Evolutionary conservation across 2,329 filamentous ascomycete genomes (phyloP).

Genomic region (Ramularia endophylla): DNA sequence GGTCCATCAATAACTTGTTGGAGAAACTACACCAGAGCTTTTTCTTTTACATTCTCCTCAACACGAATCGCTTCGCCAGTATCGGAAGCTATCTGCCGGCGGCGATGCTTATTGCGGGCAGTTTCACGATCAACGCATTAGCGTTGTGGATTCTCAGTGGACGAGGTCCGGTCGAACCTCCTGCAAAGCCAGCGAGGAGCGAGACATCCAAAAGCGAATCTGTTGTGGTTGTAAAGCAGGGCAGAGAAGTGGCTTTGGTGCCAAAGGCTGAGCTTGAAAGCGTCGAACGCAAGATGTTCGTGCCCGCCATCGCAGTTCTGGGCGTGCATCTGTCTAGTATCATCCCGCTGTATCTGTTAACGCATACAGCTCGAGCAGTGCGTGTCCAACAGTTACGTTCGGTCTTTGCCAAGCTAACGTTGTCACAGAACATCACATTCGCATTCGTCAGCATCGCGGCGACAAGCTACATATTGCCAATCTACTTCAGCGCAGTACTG

Average conservation of each 20-base stretch:
- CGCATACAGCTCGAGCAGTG: slow-evolving; percentile 62
- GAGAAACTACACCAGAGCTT: slow-evolving; percentile 98
- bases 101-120: slow-evolving; percentile 93
- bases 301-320: slow-evolving; percentile 68
- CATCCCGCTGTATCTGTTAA: slow-evolving; percentile 81
- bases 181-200: slow-evolving; percentile 29
- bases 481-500: slow-evolving; percentile 19
- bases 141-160: slow-evolving; percentile 91
- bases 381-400: slow-evolving; percentile 43
- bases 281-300: slow-evolving; percentile 60
- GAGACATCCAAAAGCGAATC: slow-evolving; percentile 31
- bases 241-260: slow-evolving; percentile 32
- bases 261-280: slow-evolving; percentile 35
- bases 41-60: slow-evolving; percentile 97
- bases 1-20: slow-evolving; percentile 91
- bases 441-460: slow-evolving; percentile 43
- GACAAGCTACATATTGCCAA: slow-evolving; percentile 32
- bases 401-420: not conserved
- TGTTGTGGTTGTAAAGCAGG: slow-evolving; percentile 33
- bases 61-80: slow-evolving; percentile 87
- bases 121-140: slow-evolving; percentile 94
- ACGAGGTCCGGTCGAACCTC: slow-evolving; percentile 22
- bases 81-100: slow-evolving; percentile 96
- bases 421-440: slow-evolving; percentile 41
- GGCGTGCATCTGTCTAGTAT: slow-evolving; percentile 69